Evolutionary conservation across 2,329 filamentous ascomycete species (phyloP).

Genomic region (Botrytis tulipae): DNA sequence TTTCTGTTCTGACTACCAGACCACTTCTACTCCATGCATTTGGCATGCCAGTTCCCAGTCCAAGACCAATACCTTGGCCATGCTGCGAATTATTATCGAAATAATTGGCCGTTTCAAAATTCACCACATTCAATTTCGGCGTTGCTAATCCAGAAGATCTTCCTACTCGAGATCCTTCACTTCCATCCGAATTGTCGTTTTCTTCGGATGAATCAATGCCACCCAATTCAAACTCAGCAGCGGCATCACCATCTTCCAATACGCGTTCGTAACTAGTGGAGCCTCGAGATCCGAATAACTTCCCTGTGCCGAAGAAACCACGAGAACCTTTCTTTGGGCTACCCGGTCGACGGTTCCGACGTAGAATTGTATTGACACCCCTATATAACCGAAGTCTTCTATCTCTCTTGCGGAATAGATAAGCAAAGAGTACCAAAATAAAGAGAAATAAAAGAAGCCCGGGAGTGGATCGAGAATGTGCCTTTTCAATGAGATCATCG

Average conservation of each 20-base stretch:
- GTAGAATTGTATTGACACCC: slow-evolving; percentile 48
- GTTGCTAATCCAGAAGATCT: slow-evolving; percentile 66
- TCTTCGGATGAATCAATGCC: slow-evolving; percentile 60
- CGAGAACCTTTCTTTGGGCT: slow-evolving; percentile 48
- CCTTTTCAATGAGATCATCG: slow-evolving; percentile 61
- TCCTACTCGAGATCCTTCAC: slow-evolving; percentile 54
- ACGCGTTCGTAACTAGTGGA: slow-evolving; percentile 74
- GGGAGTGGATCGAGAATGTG: slow-evolving; percentile 66
- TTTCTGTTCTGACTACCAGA: slow-evolving; percentile 79
- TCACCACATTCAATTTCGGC: slow-evolving; percentile 56
- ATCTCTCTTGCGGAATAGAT: slow-evolving; percentile 77
- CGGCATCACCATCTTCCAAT: slow-evolving; percentile 72
- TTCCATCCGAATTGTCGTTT: slow-evolving; percentile 62
- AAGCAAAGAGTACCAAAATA: slow-evolving; percentile 65
- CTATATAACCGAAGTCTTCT: slow-evolving; percentile 62
- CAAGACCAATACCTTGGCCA: slow-evolving; percentile 33
- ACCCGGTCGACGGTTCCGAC: slow-evolving; percentile 46
- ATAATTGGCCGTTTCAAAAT: slow-evolving; percentile 45
- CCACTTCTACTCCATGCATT: slow-evolving; percentile 64
- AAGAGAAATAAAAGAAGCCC: slow-evolving; percentile 76
- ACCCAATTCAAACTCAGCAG: slow-evolving; percentile 73
- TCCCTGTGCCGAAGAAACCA: slow-evolving; percentile 53
- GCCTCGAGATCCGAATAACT: slow-evolving; percentile 61
- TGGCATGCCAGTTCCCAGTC: slow-evolving; percentile 25
- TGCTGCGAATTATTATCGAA: slow-evolving; percentile 31